Evolutionary conservation across 805 yeast genomes (phyloP).

Genomic region (Spathaspora girioi): DNA sequence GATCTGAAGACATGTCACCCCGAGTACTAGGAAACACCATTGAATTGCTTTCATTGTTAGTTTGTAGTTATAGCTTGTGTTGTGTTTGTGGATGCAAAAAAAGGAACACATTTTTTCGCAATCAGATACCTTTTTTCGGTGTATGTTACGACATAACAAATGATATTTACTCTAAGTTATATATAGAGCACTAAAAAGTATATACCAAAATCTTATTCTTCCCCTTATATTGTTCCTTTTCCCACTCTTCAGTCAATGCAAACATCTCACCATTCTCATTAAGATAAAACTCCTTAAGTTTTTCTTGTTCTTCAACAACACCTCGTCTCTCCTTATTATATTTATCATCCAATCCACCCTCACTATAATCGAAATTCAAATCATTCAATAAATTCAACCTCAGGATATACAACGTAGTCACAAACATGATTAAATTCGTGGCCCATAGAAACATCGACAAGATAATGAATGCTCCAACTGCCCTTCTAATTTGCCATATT

Average conservation of each 20-base stretch:
- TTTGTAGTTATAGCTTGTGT: background rate
- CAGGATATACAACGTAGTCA: constrained; percentile 37
- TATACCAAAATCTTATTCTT: constrained; percentile 27
- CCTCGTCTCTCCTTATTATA: constrained; percentile 7
- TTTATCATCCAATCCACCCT: constrained; percentile 14
- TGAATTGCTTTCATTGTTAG: background rate
- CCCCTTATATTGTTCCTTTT: constrained; percentile 16
- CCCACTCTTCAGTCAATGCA: constrained; percentile 14
- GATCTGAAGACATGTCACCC: constrained; percentile 4
- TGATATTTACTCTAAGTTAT: too few relatives aligned
- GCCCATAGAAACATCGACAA: constrained; percentile 38
- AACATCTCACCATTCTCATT: constrained; percentile 30
- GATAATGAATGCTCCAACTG: constrained; percentile 34
- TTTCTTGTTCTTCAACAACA: constrained; percentile 4
- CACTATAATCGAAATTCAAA: constrained; percentile 28
- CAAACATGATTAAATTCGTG: constrained; percentile 31
- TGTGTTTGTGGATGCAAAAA: background rate
- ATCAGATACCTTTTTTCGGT: too few relatives aligned
- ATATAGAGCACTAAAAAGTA: constrained; percentile 15
- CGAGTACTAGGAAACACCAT: background rate
- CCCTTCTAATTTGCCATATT: constrained; percentile 30
- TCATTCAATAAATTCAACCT: constrained; percentile 29
- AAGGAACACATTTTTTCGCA: background rate
- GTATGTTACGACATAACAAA: too few relatives aligned
- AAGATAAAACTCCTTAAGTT: constrained; percentile 22